These are phyloP conservation scores for Cutaneotrichosporon sp. DNA, from an alignment of 1,284 basidiomycete genomes.

Conservation along the genomic window DNA sequence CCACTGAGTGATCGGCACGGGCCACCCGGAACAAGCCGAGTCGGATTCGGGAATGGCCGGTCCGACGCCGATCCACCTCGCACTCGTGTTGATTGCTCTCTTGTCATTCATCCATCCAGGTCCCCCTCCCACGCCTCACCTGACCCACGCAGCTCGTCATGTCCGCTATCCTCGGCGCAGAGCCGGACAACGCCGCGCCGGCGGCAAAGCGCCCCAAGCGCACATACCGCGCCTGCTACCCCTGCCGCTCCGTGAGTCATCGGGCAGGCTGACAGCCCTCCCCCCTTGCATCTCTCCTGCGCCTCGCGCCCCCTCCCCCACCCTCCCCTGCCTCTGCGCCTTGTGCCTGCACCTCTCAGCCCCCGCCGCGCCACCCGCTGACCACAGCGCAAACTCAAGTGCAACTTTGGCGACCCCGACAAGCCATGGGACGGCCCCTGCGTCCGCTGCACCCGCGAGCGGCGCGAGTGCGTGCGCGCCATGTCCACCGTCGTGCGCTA, in stretches of 20 bases:
- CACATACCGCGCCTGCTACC: conserved; percentile 24
- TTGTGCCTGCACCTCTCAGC: not conserved
- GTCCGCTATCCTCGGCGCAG: not conserved
- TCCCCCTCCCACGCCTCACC: too few species aligned
- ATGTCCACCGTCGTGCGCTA: conserved; percentile 16
- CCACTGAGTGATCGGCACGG: too few species aligned
- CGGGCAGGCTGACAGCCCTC: too few species aligned
- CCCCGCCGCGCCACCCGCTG: too few species aligned
- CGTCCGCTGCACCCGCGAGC: conserved; percentile 20
- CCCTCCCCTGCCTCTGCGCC: not conserved
- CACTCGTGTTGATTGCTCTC: not conserved
- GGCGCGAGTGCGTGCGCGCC: conserved; percentile 21
- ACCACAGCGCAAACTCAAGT: conserved; percentile 24
- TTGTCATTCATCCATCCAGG: not conserved
- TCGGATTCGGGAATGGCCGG: not conserved
- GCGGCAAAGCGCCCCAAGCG: conserved; percentile 15
- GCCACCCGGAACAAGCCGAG: not conserved
- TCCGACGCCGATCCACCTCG: not conserved
- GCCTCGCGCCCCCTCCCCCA: too few species aligned
- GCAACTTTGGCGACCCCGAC: conserved; percentile 24
- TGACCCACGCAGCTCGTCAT: not conserved
- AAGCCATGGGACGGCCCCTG: conserved; percentile 24
- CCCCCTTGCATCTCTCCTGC: too few species aligned
- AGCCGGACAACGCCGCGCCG: not conserved
- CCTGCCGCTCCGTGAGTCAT: conserved; percentile 13